phyloP scores from a whole-genome alignment of 352 stramenopile genomes.

The Saprolegnia parasitica region DNA sequence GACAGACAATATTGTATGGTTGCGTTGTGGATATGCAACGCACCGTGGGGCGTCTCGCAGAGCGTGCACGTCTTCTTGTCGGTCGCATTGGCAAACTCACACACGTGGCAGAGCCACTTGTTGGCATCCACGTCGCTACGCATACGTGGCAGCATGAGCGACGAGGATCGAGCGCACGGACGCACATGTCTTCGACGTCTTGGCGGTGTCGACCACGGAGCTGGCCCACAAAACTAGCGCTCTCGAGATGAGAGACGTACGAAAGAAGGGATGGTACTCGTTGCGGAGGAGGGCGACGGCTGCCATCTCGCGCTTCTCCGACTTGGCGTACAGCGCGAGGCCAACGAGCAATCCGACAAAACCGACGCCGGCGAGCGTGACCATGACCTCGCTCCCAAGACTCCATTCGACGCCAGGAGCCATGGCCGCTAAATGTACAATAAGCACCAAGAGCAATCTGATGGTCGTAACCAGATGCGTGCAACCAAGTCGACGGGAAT shows the following conservation, averaged over 20 bases:
- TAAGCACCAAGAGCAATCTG: too few species aligned
- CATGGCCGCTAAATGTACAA: too few species aligned
- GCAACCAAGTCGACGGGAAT: too few species aligned
- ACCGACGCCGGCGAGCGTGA: neutral
- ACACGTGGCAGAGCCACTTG: slow-evolving; percentile 14
- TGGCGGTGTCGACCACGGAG: slow-evolving; percentile 2
- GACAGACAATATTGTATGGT: neutral
- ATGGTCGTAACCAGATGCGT: too few species aligned
- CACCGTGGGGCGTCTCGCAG: slow-evolving; percentile 3
- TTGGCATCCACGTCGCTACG: slow-evolving; percentile 8
- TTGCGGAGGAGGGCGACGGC: slow-evolving; percentile 4
- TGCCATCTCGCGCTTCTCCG: neutral
- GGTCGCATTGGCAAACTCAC: neutral
- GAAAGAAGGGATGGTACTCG: neutral
- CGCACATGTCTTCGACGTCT: slow-evolving; percentile 19
- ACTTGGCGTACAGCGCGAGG: neutral
- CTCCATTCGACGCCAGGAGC: neutral
- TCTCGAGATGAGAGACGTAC: neutral
- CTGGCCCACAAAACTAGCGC: slow-evolving; percentile 18
- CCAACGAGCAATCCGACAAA: neutral
- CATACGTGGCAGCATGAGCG: neutral
- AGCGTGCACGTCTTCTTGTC: neutral
- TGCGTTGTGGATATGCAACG: too few species aligned
- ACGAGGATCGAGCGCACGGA: neutral
- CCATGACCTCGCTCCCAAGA: neutral